Conservation (phyloP, 73 alveolate genomes). For the Effrenium voratum region DNA sequence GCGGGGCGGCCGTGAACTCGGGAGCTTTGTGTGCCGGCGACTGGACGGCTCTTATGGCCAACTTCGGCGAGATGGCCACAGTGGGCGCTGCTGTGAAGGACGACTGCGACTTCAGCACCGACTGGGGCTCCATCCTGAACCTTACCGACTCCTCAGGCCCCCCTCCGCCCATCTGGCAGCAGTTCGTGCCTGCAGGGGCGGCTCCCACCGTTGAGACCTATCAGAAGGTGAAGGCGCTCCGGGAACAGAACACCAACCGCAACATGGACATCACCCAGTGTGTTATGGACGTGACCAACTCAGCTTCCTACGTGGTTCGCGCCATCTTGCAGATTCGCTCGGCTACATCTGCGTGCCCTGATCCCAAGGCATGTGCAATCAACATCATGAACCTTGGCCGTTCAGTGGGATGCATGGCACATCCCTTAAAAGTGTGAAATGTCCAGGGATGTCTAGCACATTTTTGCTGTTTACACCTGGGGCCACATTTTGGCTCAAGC, state of each 20-base stretch:
- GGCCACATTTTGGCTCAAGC: too few species aligned
- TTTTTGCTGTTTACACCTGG: too few species aligned
- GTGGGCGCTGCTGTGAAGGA: slow-evolving; percentile 33
- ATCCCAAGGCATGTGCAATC: slow-evolving; percentile 11
- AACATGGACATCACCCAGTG: slow-evolving; percentile 43
- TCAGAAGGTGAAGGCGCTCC: slow-evolving; percentile 10
- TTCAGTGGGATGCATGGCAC: slow-evolving; percentile 1
- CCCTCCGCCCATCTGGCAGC: neutral
- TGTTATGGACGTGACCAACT: slow-evolving; percentile 40
- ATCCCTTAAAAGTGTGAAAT: too few species aligned
- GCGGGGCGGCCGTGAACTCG: slow-evolving; percentile 34
- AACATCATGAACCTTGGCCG: slow-evolving; percentile 13
- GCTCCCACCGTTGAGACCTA: slow-evolving; percentile 7
- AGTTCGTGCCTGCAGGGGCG: slow-evolving; percentile 30
- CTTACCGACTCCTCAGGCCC: neutral
- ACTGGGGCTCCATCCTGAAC: neutral
- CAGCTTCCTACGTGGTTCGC: slow-evolving; percentile 55
- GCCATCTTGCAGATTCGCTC: slow-evolving; percentile 31
- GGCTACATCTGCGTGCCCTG: slow-evolving; percentile 23
- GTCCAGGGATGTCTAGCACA: too few species aligned
- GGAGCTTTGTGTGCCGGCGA: slow-evolving; percentile 55
- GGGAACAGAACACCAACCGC: slow-evolving; percentile 9
- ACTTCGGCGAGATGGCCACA: slow-evolving; percentile 68
- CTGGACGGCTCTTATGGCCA: slow-evolving; percentile 44
- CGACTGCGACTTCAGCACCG: slow-evolving; percentile 15